Conservation (phyloP, 805 yeast genomes). For the Lipomyces yamadae region DNA sequence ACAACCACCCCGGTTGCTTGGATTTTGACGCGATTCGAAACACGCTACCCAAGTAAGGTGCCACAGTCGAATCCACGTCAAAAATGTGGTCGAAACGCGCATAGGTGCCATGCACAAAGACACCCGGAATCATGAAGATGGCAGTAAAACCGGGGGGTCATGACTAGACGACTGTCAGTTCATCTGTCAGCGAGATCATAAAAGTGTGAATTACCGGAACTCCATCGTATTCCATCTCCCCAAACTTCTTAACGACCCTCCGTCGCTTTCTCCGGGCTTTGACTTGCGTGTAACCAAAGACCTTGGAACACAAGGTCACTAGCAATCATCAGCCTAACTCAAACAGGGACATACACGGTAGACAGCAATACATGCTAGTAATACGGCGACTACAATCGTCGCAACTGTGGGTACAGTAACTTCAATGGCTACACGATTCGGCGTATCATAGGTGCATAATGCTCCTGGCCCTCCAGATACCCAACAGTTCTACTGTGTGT, state of each 20-base stretch:
- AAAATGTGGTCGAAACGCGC: background rate
- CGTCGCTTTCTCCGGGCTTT: slow-evolving; percentile 31
- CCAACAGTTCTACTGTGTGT: slow-evolving; percentile 28
- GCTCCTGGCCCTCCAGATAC: slow-evolving; percentile 35
- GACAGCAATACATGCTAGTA: slow-evolving; percentile 25
- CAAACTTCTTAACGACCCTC: slow-evolving; percentile 30
- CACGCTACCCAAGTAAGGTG: background rate
- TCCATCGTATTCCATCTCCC: slow-evolving; percentile 35
- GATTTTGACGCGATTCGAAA: background rate
- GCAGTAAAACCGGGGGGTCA: background rate
- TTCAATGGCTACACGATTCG: slow-evolving; percentile 9
- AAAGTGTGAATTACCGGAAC: slow-evolving; percentile 23
- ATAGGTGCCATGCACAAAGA: background rate
- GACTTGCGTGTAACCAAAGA: slow-evolving; percentile 27
- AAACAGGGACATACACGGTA: no score
- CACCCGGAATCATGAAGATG: background rate
- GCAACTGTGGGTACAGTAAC: slow-evolving; percentile 35
- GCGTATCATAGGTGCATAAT: slow-evolving; percentile 17
- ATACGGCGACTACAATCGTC: slow-evolving; percentile 25
- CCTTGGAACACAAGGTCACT: slow-evolving; percentile 29
- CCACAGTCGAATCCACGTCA: no score
- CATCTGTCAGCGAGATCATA: background rate
- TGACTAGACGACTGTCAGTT: background rate
- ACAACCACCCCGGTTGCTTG: background rate
- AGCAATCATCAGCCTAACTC: background rate